phyloP scores from a whole-genome alignment of 2,329 filamentous ascomycete species.

The Xylariales sp. region DNA sequence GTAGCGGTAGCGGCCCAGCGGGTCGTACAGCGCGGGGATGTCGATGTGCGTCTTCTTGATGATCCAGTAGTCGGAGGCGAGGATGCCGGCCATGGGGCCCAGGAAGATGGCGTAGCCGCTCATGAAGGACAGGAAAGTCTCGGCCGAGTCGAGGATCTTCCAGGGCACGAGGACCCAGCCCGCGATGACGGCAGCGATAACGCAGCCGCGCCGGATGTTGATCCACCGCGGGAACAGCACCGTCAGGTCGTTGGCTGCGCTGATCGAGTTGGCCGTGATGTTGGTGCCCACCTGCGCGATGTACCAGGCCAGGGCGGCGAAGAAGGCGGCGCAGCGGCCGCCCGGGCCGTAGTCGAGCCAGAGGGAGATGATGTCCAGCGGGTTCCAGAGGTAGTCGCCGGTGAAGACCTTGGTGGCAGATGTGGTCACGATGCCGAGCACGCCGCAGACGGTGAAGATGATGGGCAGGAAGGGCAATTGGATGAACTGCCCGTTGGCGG shows the following conservation, averaged over 20 bases:
- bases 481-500: constrained; percentile 30
- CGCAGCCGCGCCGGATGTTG: constrained; percentile 52
- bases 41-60: constrained; percentile 48
- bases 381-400: constrained; percentile 46
- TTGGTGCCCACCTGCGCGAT: constrained; percentile 53
- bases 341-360: constrained; percentile 40
- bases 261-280: constrained; percentile 52
- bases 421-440: constrained; percentile 54
- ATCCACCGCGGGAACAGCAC: constrained; percentile 48
- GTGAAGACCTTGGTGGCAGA: constrained; percentile 49
- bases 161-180: constrained; percentile 60
- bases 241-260: constrained; percentile 52
- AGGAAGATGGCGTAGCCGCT: constrained; percentile 56
- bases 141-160: constrained; percentile 59
- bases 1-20: constrained; percentile 39
- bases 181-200: constrained; percentile 47
- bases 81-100: constrained; percentile 58
- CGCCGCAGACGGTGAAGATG: constrained; percentile 42
- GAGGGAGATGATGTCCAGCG: constrained; percentile 37
- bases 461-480: constrained; percentile 41
- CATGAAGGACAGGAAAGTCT: constrained; percentile 61
- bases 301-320: constrained; percentile 48
- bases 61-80: constrained; percentile 57
- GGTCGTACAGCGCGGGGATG: constrained; percentile 30
- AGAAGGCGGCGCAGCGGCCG: constrained; percentile 35